Percentiles rank a stretch among this genome's conserved stretches.
phyloP scores from a whole-genome alignment of 2,329 filamentous ascomycete genomes.

The Aphanocladium album region DNA sequence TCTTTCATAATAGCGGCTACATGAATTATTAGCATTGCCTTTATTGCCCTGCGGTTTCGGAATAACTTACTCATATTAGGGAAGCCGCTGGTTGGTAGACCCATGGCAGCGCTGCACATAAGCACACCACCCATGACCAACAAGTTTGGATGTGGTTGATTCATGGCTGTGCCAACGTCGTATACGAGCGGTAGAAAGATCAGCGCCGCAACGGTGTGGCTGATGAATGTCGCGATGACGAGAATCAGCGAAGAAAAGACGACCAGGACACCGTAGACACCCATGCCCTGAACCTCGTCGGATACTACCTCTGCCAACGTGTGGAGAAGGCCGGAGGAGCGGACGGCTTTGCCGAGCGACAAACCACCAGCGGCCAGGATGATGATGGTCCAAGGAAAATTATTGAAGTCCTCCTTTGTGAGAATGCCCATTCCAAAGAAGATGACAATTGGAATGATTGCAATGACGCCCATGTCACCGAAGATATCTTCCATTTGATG shows the following conservation, averaged over 20 bases:
- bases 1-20: slow-evolving; percentile 98
- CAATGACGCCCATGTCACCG: slow-evolving; percentile 97
- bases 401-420: slow-evolving; percentile 99
- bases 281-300: slow-evolving; percentile 66
- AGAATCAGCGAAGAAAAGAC: slow-evolving; percentile 82
- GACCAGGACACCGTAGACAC: slow-evolving; percentile 78
- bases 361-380: slow-evolving; percentile 93
- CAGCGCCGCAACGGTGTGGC: slow-evolving; percentile 90
- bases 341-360: slow-evolving; percentile 88
- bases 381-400: slow-evolving; percentile 99
- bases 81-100: slow-evolving; percentile 89
- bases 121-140: slow-evolving; percentile 91
- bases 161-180: slow-evolving; percentile 79
- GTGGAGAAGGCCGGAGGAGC: slow-evolving; percentile 84
- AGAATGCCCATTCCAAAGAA: slow-evolving; percentile 97
- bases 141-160: slow-evolving; percentile 85
- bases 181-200: slow-evolving; percentile 90
- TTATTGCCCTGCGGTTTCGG: slow-evolving; percentile 3
- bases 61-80: slow-evolving; percentile 93
- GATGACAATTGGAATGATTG: slow-evolving; percentile 88
- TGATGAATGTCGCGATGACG: slow-evolving; percentile 95
- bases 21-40: slow-evolving; percentile 17
- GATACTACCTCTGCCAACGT: slow-evolving; percentile 80
- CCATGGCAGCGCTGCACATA: slow-evolving; percentile 98
- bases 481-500: slow-evolving; percentile 85